Evolutionary conservation across 2,329 filamentous ascomycete genomes (phyloP), one percentile per base, ranked within the genome.

Genomic region (Stachybotrys elegans): DNA sequence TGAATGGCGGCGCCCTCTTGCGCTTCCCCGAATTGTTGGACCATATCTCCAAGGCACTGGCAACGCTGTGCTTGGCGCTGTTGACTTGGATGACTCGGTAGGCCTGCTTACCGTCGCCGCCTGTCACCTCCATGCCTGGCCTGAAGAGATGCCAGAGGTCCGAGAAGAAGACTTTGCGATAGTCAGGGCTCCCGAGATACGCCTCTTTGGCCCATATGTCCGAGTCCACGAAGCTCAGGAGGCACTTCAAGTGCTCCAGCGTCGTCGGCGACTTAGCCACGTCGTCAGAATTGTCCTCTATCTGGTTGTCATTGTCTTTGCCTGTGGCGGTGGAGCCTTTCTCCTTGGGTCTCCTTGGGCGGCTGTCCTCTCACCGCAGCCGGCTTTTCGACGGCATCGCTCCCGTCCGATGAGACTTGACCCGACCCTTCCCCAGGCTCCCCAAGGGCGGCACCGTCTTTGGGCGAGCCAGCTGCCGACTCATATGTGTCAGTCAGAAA

Each of bases 131-230:
- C 3, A 55, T 48, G 2, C 58, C 58, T 0, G 55, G 57, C 14
- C 49, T 49, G 42, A 57, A 63, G 8, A 62, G 40, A 22, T 55
- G 48, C 55, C 58, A 59, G 0, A 62, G 16, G 40, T 63, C 57
- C 4, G 43, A 32, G 40, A 58, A 62, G 19, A 29, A 20, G 16
- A 43, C 41, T 5, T 23, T 45, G 31, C 5, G 7, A 20, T 43
- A 17, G 31, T 34, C 8, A 22, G 45, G 25, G 17, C 32, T 16
- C 16, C 32, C 16, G 19, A 45, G 22, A 16, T 43, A 40, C 8
- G 38, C 17, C 5, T 40, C 23, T 17, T 43, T 45, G 17, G 23
- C 23, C 23, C 37, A 17, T 16, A 46, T 36, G 0, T 42, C 22
- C 19, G 11, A 16, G 13, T 48, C 38, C 43, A 48, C 38, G 12